Evolutionary conservation across 1,284 basidiomycete species (phyloP), one percentile per base, ranked within the genome.

Genomic region (Fistulina hepatica): DNA sequence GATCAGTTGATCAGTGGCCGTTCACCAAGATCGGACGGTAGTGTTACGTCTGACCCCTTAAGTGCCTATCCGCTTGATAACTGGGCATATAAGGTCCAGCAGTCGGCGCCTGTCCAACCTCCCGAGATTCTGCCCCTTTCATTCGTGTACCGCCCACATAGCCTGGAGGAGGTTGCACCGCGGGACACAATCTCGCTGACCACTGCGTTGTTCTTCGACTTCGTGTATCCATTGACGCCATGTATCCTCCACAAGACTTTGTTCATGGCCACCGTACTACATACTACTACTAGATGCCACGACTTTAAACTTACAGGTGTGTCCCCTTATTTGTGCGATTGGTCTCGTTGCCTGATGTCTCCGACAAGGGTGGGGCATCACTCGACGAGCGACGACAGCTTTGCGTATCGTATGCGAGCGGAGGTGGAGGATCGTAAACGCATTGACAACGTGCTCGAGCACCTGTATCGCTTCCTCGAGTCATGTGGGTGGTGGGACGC

Each of bases 401-500:
- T 76, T 48, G 81, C 81, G 25, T 88, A 88, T 56, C 69, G 81
- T 35, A 65, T 76, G 4, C 66, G 73, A 6, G 70, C 76, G 44
- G 81, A 82, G 50, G 81, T 84, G 32, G 74, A 81, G 52, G 71
- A 80, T 49, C 69, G 76, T 58, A 77, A 73, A 54, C 73, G 77
- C 24, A 69, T 81, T 30, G 81, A 85, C 49, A 84, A 86, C 55
- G n/a, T 93, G 2, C 75, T 93, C 41, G 70, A 73, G 33, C 79
- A 92, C 24, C 86, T 93, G 69, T 73, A 88, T 25, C 57, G 79
- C 13, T 95, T 79, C 61, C 70, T 95, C 59, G 83, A 90, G 51
- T 70, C 74, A 8, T 71, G 67, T 41, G 76, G 79, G n/a, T 93
- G 91, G 88, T 95, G 92, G 92, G 69, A 73, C 40, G 71, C 72